Base-by-base conservation (phyloP, 140 eudicot species). In the Senecio squalidus region DNA sequence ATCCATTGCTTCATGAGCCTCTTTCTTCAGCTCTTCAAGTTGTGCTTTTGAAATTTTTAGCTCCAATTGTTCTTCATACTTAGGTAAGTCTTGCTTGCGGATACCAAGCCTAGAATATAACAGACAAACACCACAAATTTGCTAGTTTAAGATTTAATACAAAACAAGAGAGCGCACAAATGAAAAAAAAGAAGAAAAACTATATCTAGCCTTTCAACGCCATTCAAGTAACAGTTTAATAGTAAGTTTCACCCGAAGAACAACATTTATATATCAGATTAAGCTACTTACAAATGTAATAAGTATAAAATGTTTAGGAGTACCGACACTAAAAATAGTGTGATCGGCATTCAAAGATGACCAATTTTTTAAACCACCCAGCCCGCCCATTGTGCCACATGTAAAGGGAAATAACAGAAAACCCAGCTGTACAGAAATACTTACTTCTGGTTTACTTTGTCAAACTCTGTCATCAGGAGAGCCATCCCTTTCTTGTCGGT, bases 1-100 rank as follows among this genome's bases (percentile, higher is more conserved):
- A 20, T 85, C 90, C 90, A 85, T 85, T 41, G 95, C 95, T 45
- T 85, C 95, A 28, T 69, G 26, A 56, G 76, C 77, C 15, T 81
- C 95, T 67, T 81, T 85, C 78, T 85, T 78, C 54, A 85, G 72
- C 74, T 81, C 84, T 48, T 79, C 95, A 72, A 85, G 51, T 51
- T 85, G 87, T 39, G 95, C 90, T 69, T 85, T 85, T 11, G 86
- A 86, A 64, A 85, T 79, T 58, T 82, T 85, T 1, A 61, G 77
- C 48, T 85, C 95, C 78, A 85, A 28, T 25, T 79, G 72, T 70
- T 85, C 90, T 58, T 82, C 95, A 14, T 78, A 82, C 58, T 85
- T 82, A 61, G 95, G 90, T 48, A 85, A 64, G 39, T 85, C 95
- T 56, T 81, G 80, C 55, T 65, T 81, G 30, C 75, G 68, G 16